phyloP scores from a whole-genome alignment of 768 basidiomycete genomes.

The Calocybe cyanea region DNA sequence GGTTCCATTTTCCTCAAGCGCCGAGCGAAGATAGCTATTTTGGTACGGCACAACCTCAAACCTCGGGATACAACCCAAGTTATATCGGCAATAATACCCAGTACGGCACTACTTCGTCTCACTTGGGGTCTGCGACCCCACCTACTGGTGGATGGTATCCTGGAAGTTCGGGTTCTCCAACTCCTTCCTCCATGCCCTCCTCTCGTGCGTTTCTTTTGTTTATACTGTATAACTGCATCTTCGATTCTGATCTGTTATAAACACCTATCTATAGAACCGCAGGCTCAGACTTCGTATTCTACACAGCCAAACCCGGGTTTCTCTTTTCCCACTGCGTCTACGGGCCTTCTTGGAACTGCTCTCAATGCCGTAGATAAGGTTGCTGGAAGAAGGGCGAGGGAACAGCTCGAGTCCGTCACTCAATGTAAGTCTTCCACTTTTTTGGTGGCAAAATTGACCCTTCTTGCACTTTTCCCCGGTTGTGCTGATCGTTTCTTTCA shows the following conservation, averaged over 20 bases:
- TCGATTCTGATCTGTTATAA: neutral
- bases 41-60: slow-evolving; percentile 12
- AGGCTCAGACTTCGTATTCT: slow-evolving; percentile 20
- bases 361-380: slow-evolving; percentile 51
- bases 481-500: slow-evolving; percentile 10
- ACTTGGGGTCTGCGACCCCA: slow-evolving; percentile 14
- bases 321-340: slow-evolving; percentile 25
- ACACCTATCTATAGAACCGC: slow-evolving; percentile 18
- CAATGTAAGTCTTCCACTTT: slow-evolving; percentile 36
- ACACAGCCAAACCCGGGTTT: slow-evolving; percentile 20
- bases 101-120: slow-evolving; percentile 15
- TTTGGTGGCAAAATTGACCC: slow-evolving; percentile 8
- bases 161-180: slow-evolving; percentile 18
- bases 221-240: slow-evolving; percentile 6
- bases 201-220: slow-evolving; percentile 30
- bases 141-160: slow-evolving; percentile 17
- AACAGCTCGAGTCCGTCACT: slow-evolving; percentile 49
- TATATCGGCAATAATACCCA: slow-evolving; percentile 13
- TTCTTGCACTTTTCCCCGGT: too few species aligned
- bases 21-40: slow-evolving; percentile 18
- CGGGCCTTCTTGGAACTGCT: slow-evolving; percentile 38
- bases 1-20: slow-evolving; percentile 23
- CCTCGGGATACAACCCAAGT: slow-evolving; percentile 13
- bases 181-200: slow-evolving; percentile 28
- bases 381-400: slow-evolving; percentile 46